These are phyloP conservation scores for Sicyos baderoa DNA, from an alignment of 306 rosid species.

Conservation along the genomic window DNA sequence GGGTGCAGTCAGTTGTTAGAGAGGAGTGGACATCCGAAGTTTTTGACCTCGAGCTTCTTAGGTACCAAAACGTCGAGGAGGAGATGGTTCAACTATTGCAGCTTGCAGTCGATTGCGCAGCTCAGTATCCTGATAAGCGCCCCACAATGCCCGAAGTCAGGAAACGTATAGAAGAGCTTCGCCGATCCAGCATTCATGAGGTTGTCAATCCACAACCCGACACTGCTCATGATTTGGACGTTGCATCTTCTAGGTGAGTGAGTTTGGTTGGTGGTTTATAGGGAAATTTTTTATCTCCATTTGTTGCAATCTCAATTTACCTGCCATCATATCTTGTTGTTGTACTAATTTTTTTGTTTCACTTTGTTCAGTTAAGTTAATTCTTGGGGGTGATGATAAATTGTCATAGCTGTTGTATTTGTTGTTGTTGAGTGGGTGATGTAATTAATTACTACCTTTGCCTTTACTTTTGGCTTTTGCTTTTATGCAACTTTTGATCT, in stretches of 20 bases:
- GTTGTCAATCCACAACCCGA: constrained; percentile 14
- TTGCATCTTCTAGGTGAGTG: constrained; percentile 23
- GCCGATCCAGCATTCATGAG: constrained; percentile 27
- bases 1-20: constrained; percentile 46
- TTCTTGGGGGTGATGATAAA: constrained; percentile 12
- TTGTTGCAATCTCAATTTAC: constrained; percentile 6
- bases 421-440: constrained; percentile 19
- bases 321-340: constrained; percentile 2
- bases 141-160: constrained; percentile 36
- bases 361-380: neutral
- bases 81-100: constrained; percentile 50
- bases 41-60: constrained; percentile 42
- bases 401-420: constrained; percentile 6
- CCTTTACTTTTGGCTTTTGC: constrained; percentile 16
- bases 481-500: constrained; percentile 16
- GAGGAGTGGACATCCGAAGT: constrained; percentile 52
- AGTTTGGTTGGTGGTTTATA: constrained; percentile 17
- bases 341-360: constrained; percentile 9
- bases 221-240: constrained; percentile 20
- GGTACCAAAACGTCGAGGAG: constrained; percentile 43
- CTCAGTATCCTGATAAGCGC: constrained; percentile 42
- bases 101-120: constrained; percentile 45
- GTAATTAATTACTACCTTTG: constrained; percentile 20
- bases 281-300: neutral
- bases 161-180: constrained; percentile 38